phyloP scores from a whole-genome alignment of 768 basidiomycete genomes.

The Thelephora ganbajun region DNA sequence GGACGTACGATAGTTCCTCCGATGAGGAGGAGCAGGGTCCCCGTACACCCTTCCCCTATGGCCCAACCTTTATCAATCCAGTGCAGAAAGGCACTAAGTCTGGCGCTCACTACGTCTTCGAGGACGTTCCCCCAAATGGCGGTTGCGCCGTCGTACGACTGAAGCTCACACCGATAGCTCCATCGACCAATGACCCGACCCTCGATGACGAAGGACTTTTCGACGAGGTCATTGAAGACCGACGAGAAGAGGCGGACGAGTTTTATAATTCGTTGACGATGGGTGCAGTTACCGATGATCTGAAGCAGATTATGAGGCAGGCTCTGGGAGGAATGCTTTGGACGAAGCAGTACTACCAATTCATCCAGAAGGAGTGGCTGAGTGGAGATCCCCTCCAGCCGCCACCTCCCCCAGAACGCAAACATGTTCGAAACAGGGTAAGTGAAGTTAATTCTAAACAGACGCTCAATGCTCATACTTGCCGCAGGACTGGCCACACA shows the following conservation, averaged over 20 bases:
- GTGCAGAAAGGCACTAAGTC: conserved; percentile 81
- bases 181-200: conserved; percentile 55
- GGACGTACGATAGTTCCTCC: conserved; percentile 4
- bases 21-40: conserved; percentile 33
- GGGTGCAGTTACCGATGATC: conserved; percentile 81
- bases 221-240: conserved; percentile 80
- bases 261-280: conserved; percentile 76
- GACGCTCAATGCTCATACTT: not conserved
- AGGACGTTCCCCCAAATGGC: conserved; percentile 76
- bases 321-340: conserved; percentile 95
- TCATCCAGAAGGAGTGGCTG: conserved; percentile 94
- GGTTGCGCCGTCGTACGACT: conserved; percentile 92
- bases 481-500: conserved; percentile 81
- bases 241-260: conserved; percentile 89
- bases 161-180: conserved; percentile 71
- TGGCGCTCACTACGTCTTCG: conserved; percentile 83
- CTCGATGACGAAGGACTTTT: conserved; percentile 82
- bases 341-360: conserved; percentile 96
- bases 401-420: conserved; percentile 81
- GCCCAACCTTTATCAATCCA: conserved; percentile 66
- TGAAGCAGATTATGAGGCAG: conserved; percentile 93
- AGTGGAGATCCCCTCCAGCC: conserved; percentile 94
- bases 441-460: conserved; percentile 10
- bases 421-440: conserved; percentile 72
- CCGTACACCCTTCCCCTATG: conserved; percentile 43